A percentile compares a stretch with the other conserved stretches of the same genome.
Conservation (phyloP, 75 land plant genomes). For the Isoetes taiwanensis region DNA sequence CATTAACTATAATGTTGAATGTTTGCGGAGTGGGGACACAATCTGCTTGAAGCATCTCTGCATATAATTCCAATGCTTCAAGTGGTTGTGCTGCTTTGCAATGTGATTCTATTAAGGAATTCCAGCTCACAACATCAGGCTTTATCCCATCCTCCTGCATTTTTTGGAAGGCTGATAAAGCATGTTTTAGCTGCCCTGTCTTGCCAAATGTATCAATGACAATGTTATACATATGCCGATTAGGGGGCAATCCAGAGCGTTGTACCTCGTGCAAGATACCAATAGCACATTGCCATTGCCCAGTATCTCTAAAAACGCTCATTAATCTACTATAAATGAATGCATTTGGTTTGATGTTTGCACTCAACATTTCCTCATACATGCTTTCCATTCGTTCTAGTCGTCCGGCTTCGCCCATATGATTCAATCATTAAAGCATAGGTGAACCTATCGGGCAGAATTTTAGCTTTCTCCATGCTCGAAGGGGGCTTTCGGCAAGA, state of each 20-base stretch:
- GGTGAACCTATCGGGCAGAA: too few relatives aligned
- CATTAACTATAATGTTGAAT: conserved; percentile 77
- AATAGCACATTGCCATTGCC: conserved; percentile 66
- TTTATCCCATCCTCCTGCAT: conserved; percentile 58
- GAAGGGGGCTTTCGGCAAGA: too few relatives aligned
- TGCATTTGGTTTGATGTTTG: conserved; percentile 12
- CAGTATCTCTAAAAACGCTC: conserved; percentile 49
- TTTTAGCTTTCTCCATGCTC: too few relatives aligned
- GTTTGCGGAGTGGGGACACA: conserved; percentile 52
- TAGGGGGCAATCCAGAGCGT: conserved; percentile 43
- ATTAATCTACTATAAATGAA: conserved; percentile 65
- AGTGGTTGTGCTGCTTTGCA: conserved; percentile 38
- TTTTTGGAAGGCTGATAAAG: conserved; percentile 44
- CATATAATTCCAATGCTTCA: conserved; percentile 42
- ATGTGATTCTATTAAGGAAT: conserved; percentile 73
- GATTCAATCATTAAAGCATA: too few relatives aligned
- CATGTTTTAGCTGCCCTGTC: conserved; percentile 50
- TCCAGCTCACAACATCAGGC: conserved; percentile 80
- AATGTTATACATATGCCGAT: conserved; percentile 73
- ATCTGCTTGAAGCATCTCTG: conserved; percentile 55
- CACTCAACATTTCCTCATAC: too few relatives aligned
- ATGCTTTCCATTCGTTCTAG: too few relatives aligned
- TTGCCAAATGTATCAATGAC: conserved; percentile 83
- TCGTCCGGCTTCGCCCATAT: too few relatives aligned
- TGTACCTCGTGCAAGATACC: conserved; percentile 67